phyloP scores from a whole-genome alignment of 208 protist genomes.

The Leishmania braziliensis region DNA sequence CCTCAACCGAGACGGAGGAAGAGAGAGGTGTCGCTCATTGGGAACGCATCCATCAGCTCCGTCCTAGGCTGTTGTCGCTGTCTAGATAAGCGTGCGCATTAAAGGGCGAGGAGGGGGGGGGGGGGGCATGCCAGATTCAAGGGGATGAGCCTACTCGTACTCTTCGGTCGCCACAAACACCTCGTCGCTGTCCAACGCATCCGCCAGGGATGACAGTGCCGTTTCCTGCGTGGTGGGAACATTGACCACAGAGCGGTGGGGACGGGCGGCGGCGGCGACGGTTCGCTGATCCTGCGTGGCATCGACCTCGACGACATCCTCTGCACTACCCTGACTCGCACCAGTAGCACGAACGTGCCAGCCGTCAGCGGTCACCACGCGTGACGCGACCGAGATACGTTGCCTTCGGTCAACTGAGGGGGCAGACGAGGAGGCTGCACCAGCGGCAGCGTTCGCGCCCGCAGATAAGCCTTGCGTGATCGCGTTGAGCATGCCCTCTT shows the following conservation, averaged over 20 bases:
- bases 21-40: not conserved
- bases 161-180: slow-evolving; percentile 86
- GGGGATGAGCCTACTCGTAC: slow-evolving; percentile 50
- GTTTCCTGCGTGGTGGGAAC: slow-evolving; percentile 64
- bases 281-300: slow-evolving; percentile 17
- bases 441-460: not conserved
- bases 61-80: not conserved
- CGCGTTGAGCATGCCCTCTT: slow-evolving; percentile 45
- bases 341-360: slow-evolving; percentile 59
- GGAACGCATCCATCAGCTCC: not conserved
- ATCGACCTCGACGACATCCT: slow-evolving; percentile 20
- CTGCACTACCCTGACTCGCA: slow-evolving; percentile 15
- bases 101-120: not conserved
- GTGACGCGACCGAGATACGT: slow-evolving; percentile 43
- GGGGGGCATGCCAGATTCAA: not conserved
- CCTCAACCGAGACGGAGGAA: not conserved
- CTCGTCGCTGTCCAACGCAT: slow-evolving; percentile 57
- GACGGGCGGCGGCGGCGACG: not conserved
- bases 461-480: slow-evolving; percentile 33
- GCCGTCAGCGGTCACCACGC: slow-evolving; percentile 61
- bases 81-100: not conserved
- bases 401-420: slow-evolving; percentile 10
- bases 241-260: slow-evolving; percentile 40
- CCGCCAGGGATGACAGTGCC: slow-evolving; percentile 39
- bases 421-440: not conserved